phyloP scores from a whole-genome alignment of 257 asterid species.

The Solanum tarapatanum region DNA sequence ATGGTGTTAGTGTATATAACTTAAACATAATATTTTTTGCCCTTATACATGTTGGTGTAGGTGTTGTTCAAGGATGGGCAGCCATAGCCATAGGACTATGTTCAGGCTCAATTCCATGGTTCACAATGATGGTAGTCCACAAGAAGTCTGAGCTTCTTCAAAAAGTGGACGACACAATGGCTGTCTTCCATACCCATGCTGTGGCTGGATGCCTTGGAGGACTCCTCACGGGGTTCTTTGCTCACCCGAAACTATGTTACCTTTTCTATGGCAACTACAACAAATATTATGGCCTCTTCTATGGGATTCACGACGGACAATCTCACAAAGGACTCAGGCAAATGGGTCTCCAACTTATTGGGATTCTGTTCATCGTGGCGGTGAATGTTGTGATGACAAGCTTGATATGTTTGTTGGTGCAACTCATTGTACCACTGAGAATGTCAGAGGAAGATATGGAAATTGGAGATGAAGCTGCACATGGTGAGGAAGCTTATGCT shows the following conservation, averaged over 20 bases:
- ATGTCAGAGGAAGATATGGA: constrained; percentile 69
- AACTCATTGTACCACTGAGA: constrained; percentile 41
- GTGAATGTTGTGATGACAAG: constrained; percentile 42
- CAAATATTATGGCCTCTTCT: constrained; percentile 34
- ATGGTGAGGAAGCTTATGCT: constrained; percentile 74
- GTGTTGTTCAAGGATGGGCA: constrained; percentile 73
- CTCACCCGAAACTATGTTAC: constrained; percentile 38
- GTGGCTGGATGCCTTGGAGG: constrained; percentile 66
- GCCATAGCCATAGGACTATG: constrained; percentile 63
- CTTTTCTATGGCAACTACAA: constrained; percentile 28
- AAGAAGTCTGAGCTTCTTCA: constrained; percentile 58
- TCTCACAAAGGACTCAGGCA: constrained; percentile 33
- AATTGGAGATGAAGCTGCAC: constrained; percentile 69
- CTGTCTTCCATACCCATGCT: constrained; percentile 69
- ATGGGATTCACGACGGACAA: constrained; percentile 28
- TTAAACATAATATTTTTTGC: not conserved
- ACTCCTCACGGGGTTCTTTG: constrained; percentile 52
- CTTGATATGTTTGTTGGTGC: constrained; percentile 33
- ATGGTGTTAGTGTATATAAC: not conserved
- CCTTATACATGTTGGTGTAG: constrained; percentile 8
- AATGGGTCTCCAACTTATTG: constrained; percentile 40
- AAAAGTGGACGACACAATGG: constrained; percentile 73
- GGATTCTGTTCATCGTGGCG: constrained; percentile 21
- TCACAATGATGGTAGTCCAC: constrained; percentile 77
- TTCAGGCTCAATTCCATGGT: constrained; percentile 77